phyloP scores from a whole-genome alignment of 2,329 filamentous ascomycete genomes.

The Sordariomycetes sp. region DNA sequence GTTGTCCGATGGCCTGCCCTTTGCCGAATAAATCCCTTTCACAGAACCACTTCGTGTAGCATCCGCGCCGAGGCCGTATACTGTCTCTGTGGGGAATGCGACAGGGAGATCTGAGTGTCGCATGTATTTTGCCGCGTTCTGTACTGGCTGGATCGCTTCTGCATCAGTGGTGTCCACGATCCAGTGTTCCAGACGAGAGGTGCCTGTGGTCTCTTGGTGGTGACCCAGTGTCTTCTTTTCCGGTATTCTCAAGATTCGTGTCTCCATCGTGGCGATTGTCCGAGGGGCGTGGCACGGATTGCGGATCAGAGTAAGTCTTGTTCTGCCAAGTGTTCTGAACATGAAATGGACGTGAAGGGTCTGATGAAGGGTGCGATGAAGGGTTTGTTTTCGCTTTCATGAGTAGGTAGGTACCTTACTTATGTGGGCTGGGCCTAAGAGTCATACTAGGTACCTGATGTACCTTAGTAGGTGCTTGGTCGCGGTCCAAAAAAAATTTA shows the following conservation, averaged over 20 bases:
- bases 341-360: no score
- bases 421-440: no score
- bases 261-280: slow-evolving; percentile 24
- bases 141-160: slow-evolving; percentile 33
- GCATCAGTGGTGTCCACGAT: slow-evolving; percentile 18
- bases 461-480: no score
- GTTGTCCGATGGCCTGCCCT: slow-evolving; percentile 87
- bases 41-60: slow-evolving; percentile 79
- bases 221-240: slow-evolving; percentile 20
- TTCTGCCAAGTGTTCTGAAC: no score
- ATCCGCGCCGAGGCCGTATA: slow-evolving; percentile 95
- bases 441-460: no score
- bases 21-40: slow-evolving; percentile 84
- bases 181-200: slow-evolving; percentile 31
- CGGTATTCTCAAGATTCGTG: slow-evolving; percentile 26
- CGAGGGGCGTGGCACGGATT: no score
- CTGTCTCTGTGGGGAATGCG: slow-evolving; percentile 94
- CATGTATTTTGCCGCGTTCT: slow-evolving; percentile 58
- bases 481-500: no score
- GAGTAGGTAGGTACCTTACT: no score
- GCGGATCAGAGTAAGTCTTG: not conserved
- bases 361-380: no score
- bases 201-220: slow-evolving; percentile 18
- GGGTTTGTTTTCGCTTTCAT: no score
- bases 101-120: slow-evolving; percentile 64